Evolutionary conservation across 257 asterid genomes (phyloP), one percentile per base, ranked within the genome.

Genomic region (Nicotiana obtusifolia): DNA sequence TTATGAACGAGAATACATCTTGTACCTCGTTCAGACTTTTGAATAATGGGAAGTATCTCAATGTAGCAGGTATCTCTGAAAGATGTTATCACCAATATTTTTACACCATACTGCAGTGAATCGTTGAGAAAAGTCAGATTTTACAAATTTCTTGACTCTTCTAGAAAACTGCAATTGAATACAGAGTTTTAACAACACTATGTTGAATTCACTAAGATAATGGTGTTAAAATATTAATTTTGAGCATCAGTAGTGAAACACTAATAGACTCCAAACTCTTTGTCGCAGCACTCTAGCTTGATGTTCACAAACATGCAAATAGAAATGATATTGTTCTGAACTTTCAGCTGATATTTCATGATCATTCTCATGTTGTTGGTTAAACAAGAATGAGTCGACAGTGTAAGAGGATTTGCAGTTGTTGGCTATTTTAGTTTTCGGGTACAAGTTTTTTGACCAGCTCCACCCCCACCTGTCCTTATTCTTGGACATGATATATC

Each of bases 31-130:
- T 92, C 93, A 10, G 99, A 95, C 89, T 91, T 94, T 84, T 94
- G 97, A 86, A 84, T 66, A 82, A 73, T 88, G n/a, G 99, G 98
- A 37, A 91, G 89, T 68, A 95, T 95, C 94, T 95, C 99, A 80
- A 95, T 94, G 90, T 94, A 95, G 86, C 98, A 95, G 16, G 99
- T 94, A 57, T 94, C 97, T 90, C 94, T 92, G 86, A 95, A 95
- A 17, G 99, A 95, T 20, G 99, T 95, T 76, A 95, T 88, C 87
- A 95, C 99, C 44, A 95, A 88, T 85, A 95, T 89, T 86, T 91
- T 95, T 52, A 95, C 90, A 59, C 98, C 98, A 84, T 95, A 95
- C 99, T 95, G 97, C 94, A 91, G n/a, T 24, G 87, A 89, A 47
- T 81, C 41, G 81, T 73, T 47, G 83, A 64, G 37, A 47, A 67